phyloP scores from a whole-genome alignment of 164 flowering plant genomes.

The Echeveria elegans region DNA sequence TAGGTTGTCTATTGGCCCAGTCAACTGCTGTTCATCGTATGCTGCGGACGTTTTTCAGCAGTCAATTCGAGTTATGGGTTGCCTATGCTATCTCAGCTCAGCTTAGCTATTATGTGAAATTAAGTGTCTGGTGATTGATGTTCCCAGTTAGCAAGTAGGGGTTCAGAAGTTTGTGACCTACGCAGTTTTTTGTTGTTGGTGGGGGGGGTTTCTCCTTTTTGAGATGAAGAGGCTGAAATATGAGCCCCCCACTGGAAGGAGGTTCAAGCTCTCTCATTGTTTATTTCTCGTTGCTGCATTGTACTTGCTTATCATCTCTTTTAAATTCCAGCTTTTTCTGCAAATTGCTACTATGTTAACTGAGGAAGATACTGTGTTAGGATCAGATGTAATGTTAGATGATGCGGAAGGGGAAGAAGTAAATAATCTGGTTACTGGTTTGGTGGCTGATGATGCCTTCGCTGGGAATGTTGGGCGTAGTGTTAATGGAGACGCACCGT shows the following conservation, averaged over 20 bases:
- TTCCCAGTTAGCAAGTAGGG: too few species aligned
- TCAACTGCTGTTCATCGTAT: too few species aligned
- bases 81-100: too few species aligned
- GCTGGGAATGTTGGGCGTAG: constrained; percentile 49
- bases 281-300: constrained; percentile 46
- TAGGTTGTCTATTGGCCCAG: too few species aligned
- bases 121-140: too few species aligned
- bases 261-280: constrained; percentile 55
- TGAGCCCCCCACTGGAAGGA: constrained; percentile 40
- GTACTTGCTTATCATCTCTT: constrained; percentile 59
- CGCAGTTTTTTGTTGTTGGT: too few species aligned
- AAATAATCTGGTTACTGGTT: background rate
- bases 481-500: constrained; percentile 27
- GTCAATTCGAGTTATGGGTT: too few species aligned
- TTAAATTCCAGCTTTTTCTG: constrained; percentile 58
- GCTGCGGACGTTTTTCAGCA: too few species aligned
- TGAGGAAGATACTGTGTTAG: constrained; percentile 30
- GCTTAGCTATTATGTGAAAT: too few species aligned
- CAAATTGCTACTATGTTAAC: constrained; percentile 47
- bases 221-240: constrained; percentile 55
- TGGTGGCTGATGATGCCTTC: constrained; percentile 36
- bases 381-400: constrained; percentile 18
- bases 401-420: constrained; percentile 7
- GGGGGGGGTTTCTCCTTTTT: background rate
- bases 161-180: too few species aligned